Base-by-base conservation (phyloP, 257 asterid species). In the Nicotiana noctiflora region DNA sequence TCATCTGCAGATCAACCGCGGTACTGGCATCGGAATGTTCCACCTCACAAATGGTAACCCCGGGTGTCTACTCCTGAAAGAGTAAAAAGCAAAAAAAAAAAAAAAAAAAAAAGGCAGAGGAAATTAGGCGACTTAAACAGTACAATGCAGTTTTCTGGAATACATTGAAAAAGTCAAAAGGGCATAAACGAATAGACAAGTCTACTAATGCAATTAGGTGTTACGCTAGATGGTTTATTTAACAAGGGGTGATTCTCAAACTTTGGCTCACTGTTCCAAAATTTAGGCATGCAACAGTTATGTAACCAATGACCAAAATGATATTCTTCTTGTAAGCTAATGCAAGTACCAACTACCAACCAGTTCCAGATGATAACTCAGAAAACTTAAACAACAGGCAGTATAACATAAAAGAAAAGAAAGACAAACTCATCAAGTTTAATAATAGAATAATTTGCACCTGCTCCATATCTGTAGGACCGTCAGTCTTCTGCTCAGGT, bases 401-500 rank as follows among this genome's bases (percentile, higher is more conserved):
- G 61, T 46, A 70, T 0, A 14, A 14, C 60, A 72, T 3, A 64
- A 64, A 29, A 27, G 55, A 15, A 44, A 14, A 49, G 51, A 62
- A 3, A 0, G 19, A 23, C 63, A 55, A 19, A n/a, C 8, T 63
- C 76, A 0, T 27, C 44, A 56, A 34, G 0, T 6, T 63, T 60
- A 27, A 19, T 29, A 46, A 9, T 52, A 84, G 37, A 79, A 61
- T 81, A 46, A 70, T 5, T 56, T 25, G 79, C 84, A 93, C 98
- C 98, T 93, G 90, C 40, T 93, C 97, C 97, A 92, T 92, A 82
- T 90, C 93, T 70, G 93, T 84, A 79, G 94, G 86, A 83, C 85
- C 92, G 8, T 89, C 97, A 51, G 88, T 83, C 65, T 88, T 88
- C 82, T 80, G 86, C 44, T 89, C 92, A 82, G 90, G 80, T 84